These are phyloP conservation scores for Hymenoscyphus infarciens DNA, from an alignment of 2,329 filamentous ascomycete genomes.

Conservation along the genomic window DNA sequence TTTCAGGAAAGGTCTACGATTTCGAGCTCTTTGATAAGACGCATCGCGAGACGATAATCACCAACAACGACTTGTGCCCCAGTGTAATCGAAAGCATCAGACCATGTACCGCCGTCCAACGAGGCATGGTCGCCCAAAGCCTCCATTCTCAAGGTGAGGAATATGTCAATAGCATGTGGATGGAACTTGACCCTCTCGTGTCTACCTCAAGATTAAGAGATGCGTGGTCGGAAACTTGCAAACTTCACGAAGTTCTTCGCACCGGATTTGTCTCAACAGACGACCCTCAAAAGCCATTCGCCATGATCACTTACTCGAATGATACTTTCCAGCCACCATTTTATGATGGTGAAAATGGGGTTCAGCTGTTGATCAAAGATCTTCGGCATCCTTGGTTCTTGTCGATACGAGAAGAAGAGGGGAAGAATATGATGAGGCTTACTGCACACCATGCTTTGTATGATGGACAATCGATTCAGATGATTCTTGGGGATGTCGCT, in stretches of 20 bases:
- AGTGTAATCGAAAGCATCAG: constrained; percentile 53
- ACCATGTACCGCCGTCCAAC: constrained; percentile 77
- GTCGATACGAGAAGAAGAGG: constrained; percentile 12
- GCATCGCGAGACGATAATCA: constrained; percentile 35
- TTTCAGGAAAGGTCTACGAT: constrained; percentile 39
- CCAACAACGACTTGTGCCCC: constrained; percentile 19
- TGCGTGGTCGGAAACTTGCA: constrained; percentile 57
- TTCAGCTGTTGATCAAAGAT: constrained; percentile 10
- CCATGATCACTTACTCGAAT: constrained; percentile 64
- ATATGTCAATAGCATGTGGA: constrained; percentile 72
- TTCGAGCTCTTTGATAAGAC: constrained; percentile 49
- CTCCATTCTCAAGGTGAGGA: constrained; percentile 60
- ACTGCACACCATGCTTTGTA: constrained; percentile 73
- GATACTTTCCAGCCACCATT: constrained; percentile 39
- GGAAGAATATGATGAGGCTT: constrained; percentile 24
- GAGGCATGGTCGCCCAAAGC: constrained; percentile 75
- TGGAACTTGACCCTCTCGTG: constrained; percentile 44
- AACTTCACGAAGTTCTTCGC: constrained; percentile 67
- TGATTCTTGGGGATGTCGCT: constrained; percentile 59
- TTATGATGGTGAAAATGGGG: constrained; percentile 29
- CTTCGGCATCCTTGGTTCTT: constrained; percentile 31
- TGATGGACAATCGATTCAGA: constrained; percentile 70
- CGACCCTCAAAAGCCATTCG: constrained; percentile 60
- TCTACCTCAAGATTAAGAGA: constrained; percentile 41
- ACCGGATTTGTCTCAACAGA: constrained; percentile 67